Evolutionary conservation across 2,329 filamentous ascomycete genomes (phyloP).

Genomic region (Zymoseptoria ardabiliae): DNA sequence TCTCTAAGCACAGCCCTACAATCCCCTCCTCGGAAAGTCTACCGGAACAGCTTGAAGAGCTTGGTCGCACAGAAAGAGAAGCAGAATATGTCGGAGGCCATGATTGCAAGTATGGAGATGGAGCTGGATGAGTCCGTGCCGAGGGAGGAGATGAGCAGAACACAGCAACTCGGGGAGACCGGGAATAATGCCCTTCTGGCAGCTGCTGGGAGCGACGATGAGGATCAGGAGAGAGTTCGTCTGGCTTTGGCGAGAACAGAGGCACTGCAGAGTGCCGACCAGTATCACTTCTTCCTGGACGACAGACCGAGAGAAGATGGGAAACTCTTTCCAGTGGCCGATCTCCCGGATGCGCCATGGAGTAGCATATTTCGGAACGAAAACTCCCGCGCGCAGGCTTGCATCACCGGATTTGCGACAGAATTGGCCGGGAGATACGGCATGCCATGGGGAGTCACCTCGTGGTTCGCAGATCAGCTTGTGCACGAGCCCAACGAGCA

Average conservation of each 20-base stretch:
- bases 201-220: conserved; percentile 33
- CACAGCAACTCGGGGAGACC: conserved; percentile 4
- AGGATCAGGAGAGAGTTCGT: conserved; percentile 44
- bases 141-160: conserved; percentile 10
- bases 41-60: conserved; percentile 25
- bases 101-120: conserved; percentile 21
- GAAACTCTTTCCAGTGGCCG: conserved; percentile 22
- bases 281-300: conserved; percentile 52
- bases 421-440: conserved; percentile 32
- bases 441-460: conserved; percentile 33
- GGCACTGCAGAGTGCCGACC: conserved; percentile 45
- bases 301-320: conserved; percentile 8
- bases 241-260: conserved; percentile 56
- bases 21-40: conserved; percentile 17
- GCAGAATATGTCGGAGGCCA: conserved; percentile 17
- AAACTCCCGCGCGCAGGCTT: conserved; percentile 32
- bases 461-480: conserved; percentile 38
- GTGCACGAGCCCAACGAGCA: conserved; percentile 26
- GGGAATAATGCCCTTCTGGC: conserved; percentile 35
- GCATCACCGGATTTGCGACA: conserved; percentile 36
- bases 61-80: conserved; percentile 23
- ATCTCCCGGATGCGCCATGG: conserved; percentile 30
- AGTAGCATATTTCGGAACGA: conserved; percentile 28
- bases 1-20: conserved; percentile 1
- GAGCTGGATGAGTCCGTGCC: conserved; percentile 13